These are phyloP conservation scores for Cryptosporidium xiaoi DNA, from an alignment of 169 alveolate genomes.

Conservation along the genomic window DNA sequence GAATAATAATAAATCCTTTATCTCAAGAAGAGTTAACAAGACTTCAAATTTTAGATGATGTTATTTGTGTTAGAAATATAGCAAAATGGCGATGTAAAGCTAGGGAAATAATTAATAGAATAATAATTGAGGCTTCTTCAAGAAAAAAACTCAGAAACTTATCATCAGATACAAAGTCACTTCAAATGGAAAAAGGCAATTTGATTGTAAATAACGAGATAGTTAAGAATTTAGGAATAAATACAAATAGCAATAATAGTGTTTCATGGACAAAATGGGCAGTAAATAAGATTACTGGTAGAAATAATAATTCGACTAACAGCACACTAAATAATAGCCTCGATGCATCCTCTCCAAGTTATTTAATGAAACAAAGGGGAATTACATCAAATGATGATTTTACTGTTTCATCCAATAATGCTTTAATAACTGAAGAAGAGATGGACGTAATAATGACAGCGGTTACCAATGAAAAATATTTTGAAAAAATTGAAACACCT, in stretches of 20 bases:
- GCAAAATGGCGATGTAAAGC: conserved; percentile 72
- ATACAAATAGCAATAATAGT: background rate
- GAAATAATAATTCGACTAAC: background rate
- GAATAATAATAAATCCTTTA: conserved; percentile 42
- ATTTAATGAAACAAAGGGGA: conserved; percentile 52
- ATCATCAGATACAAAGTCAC: conserved; percentile 54
- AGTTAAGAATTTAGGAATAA: background rate
- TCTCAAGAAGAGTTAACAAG: conserved; percentile 9
- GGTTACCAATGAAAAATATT: conserved; percentile 66
- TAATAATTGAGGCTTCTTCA: conserved; percentile 69
- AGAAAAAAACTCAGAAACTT: conserved; percentile 48
- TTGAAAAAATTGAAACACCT: conserved; percentile 72
- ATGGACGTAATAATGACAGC: conserved; percentile 73
- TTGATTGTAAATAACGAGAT: conserved; percentile 1
- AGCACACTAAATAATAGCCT: background rate
- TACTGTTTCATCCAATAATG: conserved; percentile 42
- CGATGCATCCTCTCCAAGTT: conserved; percentile 41
- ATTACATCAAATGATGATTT: conserved; percentile 21
- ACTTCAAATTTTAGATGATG: conserved; percentile 57
- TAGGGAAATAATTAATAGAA: conserved; percentile 52
- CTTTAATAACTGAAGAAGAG: conserved; percentile 68
- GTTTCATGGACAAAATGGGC: conserved; percentile 74
- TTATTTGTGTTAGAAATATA: conserved; percentile 50
- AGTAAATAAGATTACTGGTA: conserved; percentile 41
- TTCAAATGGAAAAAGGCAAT: conserved; percentile 69